Evolutionary conservation across 257 asterid genomes (phyloP), one percentile per base, ranked within the genome.

Genomic region (Solanum lycopersicoides): DNA sequence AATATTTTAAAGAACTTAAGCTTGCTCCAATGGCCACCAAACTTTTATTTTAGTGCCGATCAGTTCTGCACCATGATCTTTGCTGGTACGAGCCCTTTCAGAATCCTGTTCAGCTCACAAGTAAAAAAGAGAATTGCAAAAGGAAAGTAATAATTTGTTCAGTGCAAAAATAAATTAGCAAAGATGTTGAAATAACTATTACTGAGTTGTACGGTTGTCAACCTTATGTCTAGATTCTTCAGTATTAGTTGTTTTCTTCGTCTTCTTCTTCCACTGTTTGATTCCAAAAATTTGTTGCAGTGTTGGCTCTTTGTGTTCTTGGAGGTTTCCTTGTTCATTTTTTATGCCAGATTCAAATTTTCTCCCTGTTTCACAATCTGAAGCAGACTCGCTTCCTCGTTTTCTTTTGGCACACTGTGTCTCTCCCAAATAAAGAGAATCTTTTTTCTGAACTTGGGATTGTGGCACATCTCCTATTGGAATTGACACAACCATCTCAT

Each of bases 11-110:
- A 88, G 63, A 72, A 88, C 93, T 88, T 89, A 94, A 94, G 16
- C 72, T 69, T 59, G 84, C 89, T 87, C 93, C 82, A 87, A n/a
- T 45, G 94, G 91, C 89, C 96, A 91, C 92, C 90, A 93, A 83
- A 94, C 91, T 77, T 92, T 93, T 63, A 94, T 91, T 79, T 86
- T 88, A 83, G 89, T 86, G 16, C 92, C 95, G 85, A 93, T 88
- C 87, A 94, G 74, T 71, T 93, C 94, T 87, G 89, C 93, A 72
- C 90, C 92, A 53, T 90, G 68, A 41, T 80, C 85, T 83, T 90
- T 28, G 30, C 30, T 28, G 30, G 30, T 28, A 28, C 30, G 30
- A 28, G 30, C 30, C 30, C 30, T 28, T 28, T 28, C 30, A 28
- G 30, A 28, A 28, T 28, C 30, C 86, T 47, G 82, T 32, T 39